Evolutionary conservation across 2,329 filamentous ascomycete genomes (phyloP).

Genomic region (Tympanopsis confertula): DNA sequence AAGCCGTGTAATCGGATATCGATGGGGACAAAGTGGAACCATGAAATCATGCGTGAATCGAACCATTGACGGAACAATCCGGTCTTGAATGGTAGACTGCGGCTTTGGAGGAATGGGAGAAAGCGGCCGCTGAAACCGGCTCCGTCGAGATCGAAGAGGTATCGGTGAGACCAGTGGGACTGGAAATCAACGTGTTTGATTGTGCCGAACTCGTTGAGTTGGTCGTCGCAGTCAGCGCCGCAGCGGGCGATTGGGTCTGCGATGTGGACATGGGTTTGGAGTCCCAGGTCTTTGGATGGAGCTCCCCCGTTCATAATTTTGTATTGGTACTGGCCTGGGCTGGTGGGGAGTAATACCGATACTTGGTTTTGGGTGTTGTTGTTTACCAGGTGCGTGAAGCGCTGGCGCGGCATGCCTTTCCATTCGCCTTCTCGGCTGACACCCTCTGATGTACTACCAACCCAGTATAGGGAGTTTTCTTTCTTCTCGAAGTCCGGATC

Average conservation of each 20-base stretch:
- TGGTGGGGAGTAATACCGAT: constrained; percentile 8
- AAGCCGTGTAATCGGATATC: constrained; percentile 23
- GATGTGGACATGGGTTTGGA: constrained; percentile 21
- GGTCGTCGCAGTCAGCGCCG: constrained; percentile 17
- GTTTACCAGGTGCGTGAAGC: constrained; percentile 43
- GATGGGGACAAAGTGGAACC: constrained; percentile 53
- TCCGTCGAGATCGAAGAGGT: constrained; percentile 48
- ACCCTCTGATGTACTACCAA: constrained; percentile 38
- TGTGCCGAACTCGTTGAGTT: constrained; percentile 15
- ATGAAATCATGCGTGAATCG: constrained; percentile 45
- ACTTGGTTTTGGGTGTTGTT: constrained; percentile 21
- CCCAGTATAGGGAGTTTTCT: constrained; percentile 37
- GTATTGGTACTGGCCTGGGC: constrained; percentile 23
- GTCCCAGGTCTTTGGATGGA: constrained; percentile 4
- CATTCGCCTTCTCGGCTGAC: constrained; percentile 36
- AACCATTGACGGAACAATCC: constrained; percentile 56
- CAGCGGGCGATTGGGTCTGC: constrained; percentile 23
- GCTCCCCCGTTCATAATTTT: constrained; percentile 26
- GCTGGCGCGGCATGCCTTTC: constrained; percentile 45
- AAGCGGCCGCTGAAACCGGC: constrained; percentile 36
- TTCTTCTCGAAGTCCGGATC: constrained; percentile 29
- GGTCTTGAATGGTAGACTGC: constrained; percentile 42
- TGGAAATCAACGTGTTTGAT: constrained; percentile 15
- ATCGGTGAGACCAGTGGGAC: constrained; percentile 32
- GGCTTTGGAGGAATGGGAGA: constrained; percentile 35